Conservation (phyloP, 177 flowering plant genomes). For the Vitis hybrid region DNA sequence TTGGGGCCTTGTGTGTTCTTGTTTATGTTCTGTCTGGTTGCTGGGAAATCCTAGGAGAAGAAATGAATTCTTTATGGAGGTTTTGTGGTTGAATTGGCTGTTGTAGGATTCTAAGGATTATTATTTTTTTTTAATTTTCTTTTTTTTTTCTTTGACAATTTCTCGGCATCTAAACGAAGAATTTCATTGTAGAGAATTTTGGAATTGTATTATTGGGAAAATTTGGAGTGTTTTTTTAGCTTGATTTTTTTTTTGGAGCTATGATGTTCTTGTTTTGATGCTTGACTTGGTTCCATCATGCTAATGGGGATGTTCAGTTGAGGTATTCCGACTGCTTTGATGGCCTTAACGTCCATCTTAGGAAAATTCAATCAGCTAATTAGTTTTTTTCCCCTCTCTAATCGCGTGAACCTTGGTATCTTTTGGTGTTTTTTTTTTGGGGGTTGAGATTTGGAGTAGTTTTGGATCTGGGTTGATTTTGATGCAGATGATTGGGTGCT, state of each 20-base stretch:
- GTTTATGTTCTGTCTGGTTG: neutral
- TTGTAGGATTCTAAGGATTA: no score
- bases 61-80: neutral
- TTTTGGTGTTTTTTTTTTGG: slow-evolving; percentile 1
- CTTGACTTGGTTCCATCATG: neutral
- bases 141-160: no score
- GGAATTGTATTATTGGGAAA: neutral
- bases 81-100: no score
- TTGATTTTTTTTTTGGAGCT: neutral
- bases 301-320: neutral
- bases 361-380: neutral
- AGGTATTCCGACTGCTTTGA: neutral
- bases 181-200: no score
- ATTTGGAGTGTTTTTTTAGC: neutral
- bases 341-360: neutral
- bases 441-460: slow-evolving; percentile 12
- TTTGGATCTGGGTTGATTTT: neutral
- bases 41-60: neutral
- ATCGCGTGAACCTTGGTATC: neutral
- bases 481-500: slow-evolving; percentile 1
- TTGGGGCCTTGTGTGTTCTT: neutral
- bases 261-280: neutral
- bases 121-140: no score
- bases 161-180: no score
- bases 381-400: no score